Conservation (phyloP, 257 asterid species). For the Forsythia suspensa region DNA sequence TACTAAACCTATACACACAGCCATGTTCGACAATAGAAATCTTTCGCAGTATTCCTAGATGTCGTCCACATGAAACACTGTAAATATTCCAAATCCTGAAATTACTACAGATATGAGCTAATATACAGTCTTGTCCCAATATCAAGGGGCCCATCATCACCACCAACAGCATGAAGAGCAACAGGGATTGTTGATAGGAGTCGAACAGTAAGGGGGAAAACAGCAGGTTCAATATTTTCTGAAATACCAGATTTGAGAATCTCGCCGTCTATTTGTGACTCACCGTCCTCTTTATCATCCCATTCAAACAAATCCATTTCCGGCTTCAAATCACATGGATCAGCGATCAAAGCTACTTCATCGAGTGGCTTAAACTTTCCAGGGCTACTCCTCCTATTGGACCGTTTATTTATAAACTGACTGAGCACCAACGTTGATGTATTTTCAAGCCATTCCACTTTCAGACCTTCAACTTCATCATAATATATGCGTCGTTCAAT, state of each 20-base stretch:
- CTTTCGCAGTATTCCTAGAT: background rate
- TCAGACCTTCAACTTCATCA: constrained; percentile 78
- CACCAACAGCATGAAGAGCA: constrained; percentile 75
- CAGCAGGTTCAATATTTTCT: constrained; percentile 46
- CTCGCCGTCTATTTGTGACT: background rate
- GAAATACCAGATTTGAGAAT: background rate
- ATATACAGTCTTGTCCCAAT: constrained; percentile 66
- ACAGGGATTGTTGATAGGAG: constrained; percentile 67
- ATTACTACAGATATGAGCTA: constrained; percentile 55
- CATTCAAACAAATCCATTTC: constrained; percentile 18
- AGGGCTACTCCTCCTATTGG: constrained; percentile 48
- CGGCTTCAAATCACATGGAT: constrained; percentile 42
- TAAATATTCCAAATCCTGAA: background rate
- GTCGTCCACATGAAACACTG: background rate
- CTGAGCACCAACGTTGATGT: constrained; percentile 73
- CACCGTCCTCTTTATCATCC: constrained; percentile 10
- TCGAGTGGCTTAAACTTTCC: constrained; percentile 55
- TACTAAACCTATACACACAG: constrained; percentile 13
- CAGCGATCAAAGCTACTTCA: constrained; percentile 57
- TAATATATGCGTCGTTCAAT: constrained; percentile 76
- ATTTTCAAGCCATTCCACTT: constrained; percentile 78
- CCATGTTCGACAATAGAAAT: constrained; percentile 1
- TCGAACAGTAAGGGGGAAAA: constrained; percentile 70
- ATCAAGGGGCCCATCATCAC: constrained; percentile 79
- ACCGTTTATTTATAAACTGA: constrained; percentile 41